Conservation (phyloP, 2,329 filamentous ascomycete species). For the Stagonosporopsis cucurbitacearum region DNA sequence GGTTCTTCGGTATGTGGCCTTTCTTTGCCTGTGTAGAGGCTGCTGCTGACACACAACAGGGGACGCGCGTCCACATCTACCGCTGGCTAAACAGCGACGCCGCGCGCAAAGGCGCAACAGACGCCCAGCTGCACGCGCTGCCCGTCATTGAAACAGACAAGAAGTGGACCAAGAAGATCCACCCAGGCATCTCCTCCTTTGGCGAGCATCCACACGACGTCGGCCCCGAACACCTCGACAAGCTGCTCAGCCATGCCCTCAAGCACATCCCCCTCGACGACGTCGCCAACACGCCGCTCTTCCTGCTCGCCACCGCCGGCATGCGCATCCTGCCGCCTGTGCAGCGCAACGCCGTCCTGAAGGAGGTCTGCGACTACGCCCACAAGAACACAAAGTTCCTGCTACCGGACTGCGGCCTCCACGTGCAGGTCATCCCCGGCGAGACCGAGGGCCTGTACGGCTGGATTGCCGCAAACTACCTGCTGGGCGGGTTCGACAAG, state of each 20-base stretch:
- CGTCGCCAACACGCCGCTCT: slow-evolving; percentile 85
- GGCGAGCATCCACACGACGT: slow-evolving; percentile 77
- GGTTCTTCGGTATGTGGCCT: slow-evolving; percentile 78
- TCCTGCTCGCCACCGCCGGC: slow-evolving; percentile 93
- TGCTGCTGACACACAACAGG: slow-evolving; percentile 52
- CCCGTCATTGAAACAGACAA: slow-evolving; percentile 84
- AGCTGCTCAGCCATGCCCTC: slow-evolving; percentile 81
- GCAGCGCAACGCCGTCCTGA: slow-evolving; percentile 75
- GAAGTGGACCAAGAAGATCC: slow-evolving; percentile 91
- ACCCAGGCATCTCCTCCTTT: slow-evolving; percentile 87
- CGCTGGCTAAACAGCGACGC: slow-evolving; percentile 82
- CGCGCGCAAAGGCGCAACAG: slow-evolving; percentile 67
- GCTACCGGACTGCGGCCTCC: slow-evolving; percentile 85
- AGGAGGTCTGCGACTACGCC: slow-evolving; percentile 83
- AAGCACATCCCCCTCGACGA: slow-evolving; percentile 77
- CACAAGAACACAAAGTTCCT: slow-evolving; percentile 78
- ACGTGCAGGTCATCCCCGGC: slow-evolving; percentile 93
- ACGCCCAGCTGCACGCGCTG: slow-evolving; percentile 69
- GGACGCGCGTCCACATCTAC: slow-evolving; percentile 93
- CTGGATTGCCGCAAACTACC: slow-evolving; percentile 96
- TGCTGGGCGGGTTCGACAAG: slow-evolving; percentile 87
- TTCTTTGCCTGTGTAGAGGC: neutral
- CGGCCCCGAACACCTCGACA: slow-evolving; percentile 80
- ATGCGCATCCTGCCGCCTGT: slow-evolving; percentile 82
- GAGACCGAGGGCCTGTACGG: slow-evolving; percentile 96